Evolutionary conservation across 805 yeast species (phyloP), one percentile per base, ranked within the genome.

Genomic region (Kodamaea kakaduensis): DNA sequence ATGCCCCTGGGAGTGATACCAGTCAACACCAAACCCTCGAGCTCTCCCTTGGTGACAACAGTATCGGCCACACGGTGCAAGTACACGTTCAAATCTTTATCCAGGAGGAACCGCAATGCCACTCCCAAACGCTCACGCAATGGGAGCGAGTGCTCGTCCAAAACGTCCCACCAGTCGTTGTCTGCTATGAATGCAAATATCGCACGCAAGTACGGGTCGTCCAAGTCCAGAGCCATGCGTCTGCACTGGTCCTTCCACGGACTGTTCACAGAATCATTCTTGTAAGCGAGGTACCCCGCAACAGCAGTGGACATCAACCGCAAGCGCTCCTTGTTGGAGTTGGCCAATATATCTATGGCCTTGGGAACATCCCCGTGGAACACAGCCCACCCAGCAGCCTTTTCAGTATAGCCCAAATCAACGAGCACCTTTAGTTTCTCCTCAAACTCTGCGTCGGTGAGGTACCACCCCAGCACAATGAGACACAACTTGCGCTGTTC

Each of bases 311-410:
- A 87, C 73, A 90, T 88, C 30, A 90, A 69, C 32, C 83, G 62
- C 30, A 85, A 67, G 36, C 80, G 64, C 52, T 83, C 88, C 39
- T 75, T 79, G 32, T 78, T 78, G 2, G 95, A 77, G n/a, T 75
- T 67, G 0, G 84, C 77, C 36, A 90, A 63, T n/a, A 87, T 81
- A 27, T 77, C 78, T 3, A 89, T 84, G 0, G 97, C 95, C 32
- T 78, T 71, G 2, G 75, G 71, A 2, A 90, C 84, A 55, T 88
- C 85, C 5, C 95, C 96, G 53, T 86, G 90, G 57, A 90, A 90
- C 0, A 88, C 89, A 0, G 97, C 97, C 95, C 96, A 86, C 0
- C 95, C 97, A 1, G 97, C 98, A 1, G 98, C 97, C 52, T 90
- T 81, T 42, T 88, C 95, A 43, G 73, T 74, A 40, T 75, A 73